Evolutionary conservation across 352 stramenopile species (phyloP).

Genomic region (Pseudoperonospora humuli): DNA sequence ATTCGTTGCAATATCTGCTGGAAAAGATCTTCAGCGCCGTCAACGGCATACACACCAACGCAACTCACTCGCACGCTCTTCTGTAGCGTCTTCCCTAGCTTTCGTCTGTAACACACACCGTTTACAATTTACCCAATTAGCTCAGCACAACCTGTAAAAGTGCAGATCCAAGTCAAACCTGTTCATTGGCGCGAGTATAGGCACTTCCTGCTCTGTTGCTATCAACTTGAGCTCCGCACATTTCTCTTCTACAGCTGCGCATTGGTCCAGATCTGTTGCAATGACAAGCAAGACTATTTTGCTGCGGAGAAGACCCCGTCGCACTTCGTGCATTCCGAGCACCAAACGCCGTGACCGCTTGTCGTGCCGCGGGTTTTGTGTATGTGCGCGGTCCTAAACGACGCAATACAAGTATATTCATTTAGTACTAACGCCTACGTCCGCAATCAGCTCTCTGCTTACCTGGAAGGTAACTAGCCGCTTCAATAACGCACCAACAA

Average conservation of each 20-base stretch:
- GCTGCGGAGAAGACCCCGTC: conserved; percentile 67
- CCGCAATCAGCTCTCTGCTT: not conserved
- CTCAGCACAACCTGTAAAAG: not conserved
- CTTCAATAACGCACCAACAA: conserved; percentile 20
- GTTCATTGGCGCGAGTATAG: conserved; percentile 37
- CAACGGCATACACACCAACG: conserved; percentile 91
- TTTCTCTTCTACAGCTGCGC: conserved; percentile 68
- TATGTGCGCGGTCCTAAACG: conserved; percentile 53
- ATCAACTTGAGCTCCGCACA: conserved; percentile 78
- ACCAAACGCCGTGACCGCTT: conserved; percentile 77
- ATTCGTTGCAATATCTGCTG: conserved; percentile 26
- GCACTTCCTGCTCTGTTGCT: conserved; percentile 36
- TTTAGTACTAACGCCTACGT: not conserved
- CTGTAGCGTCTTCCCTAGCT: conserved; percentile 85
- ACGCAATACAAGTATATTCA: conserved; percentile 1
- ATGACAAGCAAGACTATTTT: conserved; percentile 87
- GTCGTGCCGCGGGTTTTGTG: conserved; percentile 54
- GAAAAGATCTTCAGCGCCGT: conserved; percentile 91
- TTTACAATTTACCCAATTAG: not conserved
- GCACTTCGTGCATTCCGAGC: conserved; percentile 89
- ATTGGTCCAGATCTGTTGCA: conserved; percentile 86
- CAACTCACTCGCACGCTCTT: conserved; percentile 93
- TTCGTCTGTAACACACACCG: conserved; percentile 46
- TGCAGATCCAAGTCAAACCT: conserved; percentile 17
- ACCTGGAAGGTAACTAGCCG: conserved; percentile 27